Base-by-base conservation (phyloP, 2,329 filamentous ascomycete species). In the Pseudopithomyces maydicus region DNA sequence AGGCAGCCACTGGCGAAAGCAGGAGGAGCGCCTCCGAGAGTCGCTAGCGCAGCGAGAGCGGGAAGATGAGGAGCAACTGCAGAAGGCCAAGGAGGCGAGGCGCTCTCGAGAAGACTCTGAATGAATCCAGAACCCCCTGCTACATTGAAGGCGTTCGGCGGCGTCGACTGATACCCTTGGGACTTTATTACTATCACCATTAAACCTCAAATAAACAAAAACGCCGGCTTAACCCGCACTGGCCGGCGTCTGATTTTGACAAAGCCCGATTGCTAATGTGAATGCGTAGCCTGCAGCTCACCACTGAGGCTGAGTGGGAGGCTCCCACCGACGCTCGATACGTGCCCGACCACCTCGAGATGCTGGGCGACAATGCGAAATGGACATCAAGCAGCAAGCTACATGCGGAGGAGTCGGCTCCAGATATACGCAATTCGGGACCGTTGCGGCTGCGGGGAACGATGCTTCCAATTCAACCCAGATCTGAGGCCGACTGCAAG, bases 1-100 rank as follows among this genome's bases (percentile, higher is more conserved):
- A 75, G 92, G 91, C 6, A 85, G 88, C 48, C 90, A 97, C 75
- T 95, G 92, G 90, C 88, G 86, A 78, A 88, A 86, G 62, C 90
- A 96, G 74, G 91, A 95, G 71, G 90, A 94, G 76, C 82, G 88
- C 59, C 72, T 81, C 63, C 79, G 77, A 52, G 79, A 80, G 54
- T 74, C 62, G 17, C 64, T 80, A 55, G 71, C 74, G 39, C 75
- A 79, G 65, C 74, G 75, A 55, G 73, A 72, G 43, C 69, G 68
- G 14, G 73, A 77, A 45, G 74, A 76, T 39, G 71, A 73, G 14
- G 62, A 67, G 47, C 66, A 57, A 43, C 57, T 57, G 26, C 64
- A 69, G 32, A 60, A 56, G 46, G 66, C 65, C 12, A 66, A 63
- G 45, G 67, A 71, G 23, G 62, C 63, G 36, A 60, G 68, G 48